phyloP scores from a whole-genome alignment of 192 early-diverging fungal species.

The Entomortierella parvispora region DNA sequence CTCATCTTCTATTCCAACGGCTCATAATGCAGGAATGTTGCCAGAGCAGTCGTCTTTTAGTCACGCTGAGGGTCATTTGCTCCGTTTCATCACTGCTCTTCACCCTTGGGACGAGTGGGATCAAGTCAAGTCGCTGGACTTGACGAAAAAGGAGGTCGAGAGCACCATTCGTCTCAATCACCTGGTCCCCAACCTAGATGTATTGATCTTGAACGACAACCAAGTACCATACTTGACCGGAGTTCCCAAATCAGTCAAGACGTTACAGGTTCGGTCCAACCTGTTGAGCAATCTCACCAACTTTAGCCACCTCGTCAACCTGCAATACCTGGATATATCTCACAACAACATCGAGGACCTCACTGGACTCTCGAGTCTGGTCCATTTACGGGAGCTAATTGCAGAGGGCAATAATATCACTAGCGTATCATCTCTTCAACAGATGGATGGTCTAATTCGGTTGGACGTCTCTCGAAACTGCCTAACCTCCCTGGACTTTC shows the following conservation, averaged over 20 bases:
- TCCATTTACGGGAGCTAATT: conserved; percentile 50
- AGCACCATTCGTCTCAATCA: conserved; percentile 32
- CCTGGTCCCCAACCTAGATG: conserved; percentile 27
- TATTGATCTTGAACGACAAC: conserved; percentile 41
- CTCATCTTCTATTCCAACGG: conserved; percentile 15
- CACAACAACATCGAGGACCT: conserved; percentile 55
- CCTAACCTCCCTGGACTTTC: conserved; percentile 45
- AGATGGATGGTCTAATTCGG: conserved; percentile 48
- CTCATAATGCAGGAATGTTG: conserved; percentile 10
- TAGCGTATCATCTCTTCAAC: conserved; percentile 42
- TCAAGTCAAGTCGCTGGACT: conserved; percentile 38
- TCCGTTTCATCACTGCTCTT: conserved; percentile 26
- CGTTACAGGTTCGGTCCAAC: conserved; percentile 39
- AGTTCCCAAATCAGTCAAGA: conserved; percentile 38
- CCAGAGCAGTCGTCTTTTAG: conserved; percentile 43
- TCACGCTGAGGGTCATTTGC: conserved; percentile 23
- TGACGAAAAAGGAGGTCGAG: conserved; percentile 31
- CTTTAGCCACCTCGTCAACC: conserved; percentile 40
- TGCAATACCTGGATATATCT: conserved; percentile 55
- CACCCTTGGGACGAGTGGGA: conserved; percentile 49
- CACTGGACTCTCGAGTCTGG: conserved; percentile 32
- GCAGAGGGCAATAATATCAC: conserved; percentile 55
- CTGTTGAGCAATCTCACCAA: conserved; percentile 43
- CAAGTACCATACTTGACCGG: conserved; percentile 39
- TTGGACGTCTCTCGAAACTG: conserved; percentile 52